These are phyloP conservation scores for Cydonia oblonga DNA, from an alignment of 331 rosid species.

Conservation along the genomic window DNA sequence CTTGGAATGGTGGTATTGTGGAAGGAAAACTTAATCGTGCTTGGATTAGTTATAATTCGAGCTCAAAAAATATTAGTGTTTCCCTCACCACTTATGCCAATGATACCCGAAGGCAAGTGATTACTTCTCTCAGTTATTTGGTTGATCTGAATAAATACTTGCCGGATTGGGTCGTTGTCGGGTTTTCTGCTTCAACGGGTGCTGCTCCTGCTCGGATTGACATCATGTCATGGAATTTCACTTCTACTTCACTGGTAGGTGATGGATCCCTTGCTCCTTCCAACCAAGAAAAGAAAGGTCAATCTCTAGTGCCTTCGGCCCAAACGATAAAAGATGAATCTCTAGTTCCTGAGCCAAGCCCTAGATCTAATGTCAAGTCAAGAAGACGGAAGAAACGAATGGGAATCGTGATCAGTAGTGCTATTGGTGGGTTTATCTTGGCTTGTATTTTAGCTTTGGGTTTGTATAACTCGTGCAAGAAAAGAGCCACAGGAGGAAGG, in stretches of 20 bases:
- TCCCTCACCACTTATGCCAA: background rate
- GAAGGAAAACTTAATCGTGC: slow-evolving; percentile 16
- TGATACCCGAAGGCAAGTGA: background rate
- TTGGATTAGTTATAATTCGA: slow-evolving; percentile 12
- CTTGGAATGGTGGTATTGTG: background rate
- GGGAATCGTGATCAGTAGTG: background rate
- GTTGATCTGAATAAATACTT: background rate
- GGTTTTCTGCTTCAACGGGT: background rate
- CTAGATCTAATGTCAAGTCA: background rate
- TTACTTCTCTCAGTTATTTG: background rate
- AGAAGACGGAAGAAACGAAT: background rate
- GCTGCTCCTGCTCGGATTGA: background rate
- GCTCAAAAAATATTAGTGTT: slow-evolving; percentile 8
- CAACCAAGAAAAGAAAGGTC: background rate
- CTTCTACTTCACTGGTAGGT: background rate
- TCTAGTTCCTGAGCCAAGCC: background rate
- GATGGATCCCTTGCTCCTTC: background rate
- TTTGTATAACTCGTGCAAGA: background rate
- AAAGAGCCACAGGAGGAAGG: background rate
- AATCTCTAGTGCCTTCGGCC: background rate
- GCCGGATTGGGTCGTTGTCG: background rate
- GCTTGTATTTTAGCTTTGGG: background rate
- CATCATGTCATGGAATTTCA: background rate
- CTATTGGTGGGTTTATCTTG: background rate
- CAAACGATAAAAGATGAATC: too few species aligned